A percentile compares a stretch with the other conserved stretches of the same genome.
Evolutionary conservation across 2,329 filamentous ascomycete genomes (phyloP).

Genomic region (Xenosphaeropsis pyriputrescens): DNA sequence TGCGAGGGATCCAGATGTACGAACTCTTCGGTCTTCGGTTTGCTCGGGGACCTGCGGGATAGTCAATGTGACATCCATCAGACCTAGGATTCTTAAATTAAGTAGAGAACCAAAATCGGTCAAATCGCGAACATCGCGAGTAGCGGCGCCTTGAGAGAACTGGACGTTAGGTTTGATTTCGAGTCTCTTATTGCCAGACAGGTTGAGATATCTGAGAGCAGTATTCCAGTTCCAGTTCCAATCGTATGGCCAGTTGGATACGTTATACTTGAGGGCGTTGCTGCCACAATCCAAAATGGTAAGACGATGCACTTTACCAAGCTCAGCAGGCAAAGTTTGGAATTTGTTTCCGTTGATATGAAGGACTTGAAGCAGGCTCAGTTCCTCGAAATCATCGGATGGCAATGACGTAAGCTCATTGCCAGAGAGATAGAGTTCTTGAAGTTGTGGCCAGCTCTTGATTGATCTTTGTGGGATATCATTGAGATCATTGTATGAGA

Average conservation of each 20-base stretch:
- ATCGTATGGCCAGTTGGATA: constrained; percentile 96
- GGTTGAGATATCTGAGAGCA: constrained; percentile 84
- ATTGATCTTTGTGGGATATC: constrained; percentile 85
- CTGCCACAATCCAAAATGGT: constrained; percentile 88
- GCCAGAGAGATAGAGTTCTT: constrained; percentile 86
- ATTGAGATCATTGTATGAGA: constrained; percentile 89
- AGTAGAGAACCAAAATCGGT: constrained; percentile 80
- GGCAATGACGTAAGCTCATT: constrained; percentile 87
- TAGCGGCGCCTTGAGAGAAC: constrained; percentile 62
- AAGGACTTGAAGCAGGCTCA: constrained; percentile 71
- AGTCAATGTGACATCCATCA: constrained; percentile 97
- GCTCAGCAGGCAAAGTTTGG: constrained; percentile 86
- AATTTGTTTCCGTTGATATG: constrained; percentile 98
- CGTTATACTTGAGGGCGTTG: constrained; percentile 95
- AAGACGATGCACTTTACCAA: constrained; percentile 85
- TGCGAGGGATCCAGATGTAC: constrained; percentile 90
- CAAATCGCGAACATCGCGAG: constrained; percentile 50
- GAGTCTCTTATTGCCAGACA: constrained; percentile 90
- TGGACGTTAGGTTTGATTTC: constrained; percentile 71
- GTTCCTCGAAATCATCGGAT: constrained; percentile 86
- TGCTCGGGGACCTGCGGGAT: constrained; percentile 89
- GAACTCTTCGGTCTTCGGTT: constrained; percentile 84
- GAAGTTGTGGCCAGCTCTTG: constrained; percentile 76
- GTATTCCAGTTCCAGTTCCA: constrained; percentile 99
- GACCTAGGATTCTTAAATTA: constrained; percentile 73